Percentiles rank a stretch among this genome's conserved stretches.
Evolutionary conservation across 805 yeast species (phyloP).

Genomic region (Kregervanrija fluxuum): DNA sequence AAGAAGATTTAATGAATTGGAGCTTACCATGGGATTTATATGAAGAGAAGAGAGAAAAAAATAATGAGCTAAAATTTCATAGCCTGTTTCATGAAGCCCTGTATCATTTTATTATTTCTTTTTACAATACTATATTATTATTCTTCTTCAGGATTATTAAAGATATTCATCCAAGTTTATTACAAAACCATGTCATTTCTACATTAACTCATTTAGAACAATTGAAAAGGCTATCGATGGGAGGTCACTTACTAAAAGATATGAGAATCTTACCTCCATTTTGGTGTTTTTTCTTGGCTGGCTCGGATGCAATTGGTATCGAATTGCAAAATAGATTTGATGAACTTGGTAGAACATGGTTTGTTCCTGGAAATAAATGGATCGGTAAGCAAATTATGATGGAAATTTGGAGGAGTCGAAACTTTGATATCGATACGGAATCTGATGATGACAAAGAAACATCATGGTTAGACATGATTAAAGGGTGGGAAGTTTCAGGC

Average conservation of each 20-base stretch:
- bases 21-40: slow-evolving; percentile 37
- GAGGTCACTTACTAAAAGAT: slow-evolving; percentile 14
- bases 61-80: slow-evolving; percentile 21
- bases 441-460: slow-evolving; percentile 20
- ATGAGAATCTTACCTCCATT: slow-evolving; percentile 33
- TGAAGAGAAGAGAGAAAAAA: slow-evolving; percentile 10
- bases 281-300: slow-evolving; percentile 42
- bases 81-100: slow-evolving; percentile 35
- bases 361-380: slow-evolving; percentile 39
- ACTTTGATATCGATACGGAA: slow-evolving; percentile 17
- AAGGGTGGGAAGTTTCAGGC: slow-evolving; percentile 43
- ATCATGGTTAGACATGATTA: slow-evolving; percentile 47
- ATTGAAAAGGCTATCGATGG: slow-evolving; percentile 16
- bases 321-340: slow-evolving; percentile 28
- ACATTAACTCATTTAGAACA: slow-evolving; percentile 31
- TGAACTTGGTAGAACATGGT: slow-evolving; percentile 26
- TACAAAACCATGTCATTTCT: slow-evolving; percentile 30
- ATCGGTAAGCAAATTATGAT: slow-evolving; percentile 45
- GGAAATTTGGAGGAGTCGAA: slow-evolving; percentile 43
- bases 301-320: slow-evolving; percentile 31
- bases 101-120: slow-evolving; percentile 31
- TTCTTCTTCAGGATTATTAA: slow-evolving; percentile 42
- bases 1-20: slow-evolving; percentile 44
- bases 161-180: slow-evolving; percentile 28
- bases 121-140: slow-evolving; percentile 37